Evolutionary conservation across 2,329 filamentous ascomycete species (phyloP), one percentile per base, ranked within the genome.

Genomic region (Malbranchea cinnamomea): DNA sequence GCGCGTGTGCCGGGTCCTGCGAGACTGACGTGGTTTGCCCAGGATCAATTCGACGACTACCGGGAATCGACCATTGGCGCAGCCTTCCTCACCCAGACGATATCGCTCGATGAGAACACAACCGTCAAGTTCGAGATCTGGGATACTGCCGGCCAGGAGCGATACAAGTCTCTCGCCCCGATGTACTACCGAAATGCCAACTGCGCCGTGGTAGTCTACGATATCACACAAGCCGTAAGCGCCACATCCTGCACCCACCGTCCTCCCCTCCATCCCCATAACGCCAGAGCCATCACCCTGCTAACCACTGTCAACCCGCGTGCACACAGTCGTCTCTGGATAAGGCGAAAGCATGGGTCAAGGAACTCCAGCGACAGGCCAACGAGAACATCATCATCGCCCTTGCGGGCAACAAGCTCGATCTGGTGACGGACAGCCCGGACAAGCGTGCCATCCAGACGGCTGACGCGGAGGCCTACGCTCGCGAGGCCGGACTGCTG

Each of bases 141-240:
- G 85, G 85, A 94, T 60, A 98, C 89, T 6, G 89, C 89, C 40
- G 89, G 89, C 40, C 89, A 98, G 63, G 89, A 98, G 62, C 75
- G 91, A 52, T 98, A 95, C 71, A 95, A 95, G 68, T 95, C 89
- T 8, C 68, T 98, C 43, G 89, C 89, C 19, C 89, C 89, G 47
- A 98, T 98, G 89, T 98, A 98, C 68, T 98, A 98, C 65, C 70
- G 91, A 48, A 98, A 98, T 56, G 91, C 91, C 46, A 95, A 98
- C 71, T 95, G 89, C 62, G 89, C 91, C 35, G 87, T 98, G 18
- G 87, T 98, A 28, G 89, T 98, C 43, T 98, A 98, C 60, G 89
- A 98, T 62, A 95, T 98, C 52, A 98, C 89, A 51, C 89, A 98
- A 71, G 83, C 89, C 44, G 89, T 98, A 76, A 39, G 80, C 60